Conservation (phyloP, 163 green algal species). For the Scenedesmus sp. region DNA sequence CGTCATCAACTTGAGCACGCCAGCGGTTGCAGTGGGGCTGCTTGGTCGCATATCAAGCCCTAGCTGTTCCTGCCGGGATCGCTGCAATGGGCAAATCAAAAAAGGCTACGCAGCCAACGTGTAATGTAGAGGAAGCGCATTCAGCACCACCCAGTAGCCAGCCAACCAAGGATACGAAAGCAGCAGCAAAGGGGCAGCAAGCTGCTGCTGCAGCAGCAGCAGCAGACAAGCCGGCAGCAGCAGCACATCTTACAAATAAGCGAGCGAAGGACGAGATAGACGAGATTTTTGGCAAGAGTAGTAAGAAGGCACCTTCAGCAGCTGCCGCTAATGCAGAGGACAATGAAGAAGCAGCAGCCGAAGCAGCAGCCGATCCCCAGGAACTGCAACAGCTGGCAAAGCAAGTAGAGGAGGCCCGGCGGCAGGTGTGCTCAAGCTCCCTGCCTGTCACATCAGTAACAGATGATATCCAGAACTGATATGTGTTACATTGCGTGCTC, state of each 20-base stretch:
- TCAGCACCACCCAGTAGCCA: not conserved
- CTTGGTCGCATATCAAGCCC: not conserved
- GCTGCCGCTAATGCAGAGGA: not conserved
- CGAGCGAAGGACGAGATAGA: constrained; percentile 55
- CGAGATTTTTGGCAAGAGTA: constrained; percentile 48
- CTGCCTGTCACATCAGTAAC: not conserved
- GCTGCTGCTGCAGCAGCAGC: constrained; percentile 36
- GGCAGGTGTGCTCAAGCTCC: not conserved
- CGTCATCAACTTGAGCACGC: no score
- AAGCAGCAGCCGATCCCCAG: not conserved
- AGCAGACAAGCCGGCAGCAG: constrained; percentile 10
- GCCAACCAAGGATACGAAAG: not conserved
- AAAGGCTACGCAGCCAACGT: not conserved
- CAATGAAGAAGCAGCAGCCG: not conserved
- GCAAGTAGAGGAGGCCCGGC: constrained; percentile 22
- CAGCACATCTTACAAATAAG: constrained; percentile 5
- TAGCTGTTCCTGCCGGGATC: not conserved
- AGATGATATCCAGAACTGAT: not conserved
- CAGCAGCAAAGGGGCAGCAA: not conserved
- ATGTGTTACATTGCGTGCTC: no score
- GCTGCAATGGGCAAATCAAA: constrained; percentile 41
- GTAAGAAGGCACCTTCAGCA: not conserved
- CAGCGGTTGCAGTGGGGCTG: no score
- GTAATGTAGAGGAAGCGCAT: not conserved
- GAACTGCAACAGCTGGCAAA: constrained; percentile 36